Base-by-base conservation (phyloP, 148 eudicot genomes). In the Suaeda aralocaspica region DNA sequence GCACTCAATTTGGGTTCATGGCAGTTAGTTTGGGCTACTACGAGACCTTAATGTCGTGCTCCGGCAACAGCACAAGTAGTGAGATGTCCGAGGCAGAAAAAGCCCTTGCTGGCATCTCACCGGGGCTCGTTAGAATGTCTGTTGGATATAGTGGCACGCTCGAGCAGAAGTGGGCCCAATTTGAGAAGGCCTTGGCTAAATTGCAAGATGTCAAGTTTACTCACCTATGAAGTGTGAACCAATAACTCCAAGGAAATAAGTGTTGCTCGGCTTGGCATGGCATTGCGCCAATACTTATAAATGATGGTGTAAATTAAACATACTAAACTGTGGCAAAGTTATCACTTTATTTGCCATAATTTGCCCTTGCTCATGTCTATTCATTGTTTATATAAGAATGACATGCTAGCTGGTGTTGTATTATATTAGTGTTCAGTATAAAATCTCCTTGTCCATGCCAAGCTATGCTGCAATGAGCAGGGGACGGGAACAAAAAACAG, bases 21-120 rank as follows among this genome's bases (percentile, higher is more conserved):
- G 97, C 99, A 0, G 99, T 91, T 5, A 94, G 97, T 68, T 72
- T 94, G 76, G 99, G 99, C 9, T 94, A 91, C 83, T 90, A 91
- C 9, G 99, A 94, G 82, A 94, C 99, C 24, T 88, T 94, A 8
- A 89, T 94, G 97, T 91, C 99, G 2, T 91, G 97, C 84, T 89
- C 99, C 1, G 87, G 97, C 0, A 89, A 86, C 66, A 91, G 97
- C 80, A 91, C 97, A 0, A 94, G 97, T 56, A 94, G 99, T 34
- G 97, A 94, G 74, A 28, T 94, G 91, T 89, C 63, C 15, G 87
- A 80, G 0, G 85, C 85, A 59, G 99, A 91, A 77, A 87, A 94
- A 78, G 78, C 80, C 0, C 62, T 75, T 12, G 99, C 99, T 0
- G 97, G 99, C 1, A 91, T 94, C 24, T 87, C 97, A 0, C 96